A percentile compares a stretch with the other conserved stretches of the same genome.
Evolutionary conservation across 164 flowering plant genomes (phyloP).

Genomic region (Vitis rotundifolia): DNA sequence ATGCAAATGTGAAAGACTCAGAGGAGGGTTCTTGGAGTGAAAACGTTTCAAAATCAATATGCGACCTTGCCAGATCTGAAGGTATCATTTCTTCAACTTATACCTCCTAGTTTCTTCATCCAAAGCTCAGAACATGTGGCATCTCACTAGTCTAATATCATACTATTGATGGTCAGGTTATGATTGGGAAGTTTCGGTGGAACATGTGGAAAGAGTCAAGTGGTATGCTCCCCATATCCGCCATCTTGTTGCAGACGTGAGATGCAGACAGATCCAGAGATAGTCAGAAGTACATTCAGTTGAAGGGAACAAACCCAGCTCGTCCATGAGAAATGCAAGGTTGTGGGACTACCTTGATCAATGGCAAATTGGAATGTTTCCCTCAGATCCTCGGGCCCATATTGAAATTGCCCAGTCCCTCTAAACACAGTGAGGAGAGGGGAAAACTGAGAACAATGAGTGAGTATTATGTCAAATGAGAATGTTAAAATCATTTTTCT

Average conservation of each 20-base stretch:
- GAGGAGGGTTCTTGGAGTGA: slow-evolving; percentile 73
- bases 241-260: slow-evolving; percentile 86
- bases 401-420: too few relatives aligned
- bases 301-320: neutral
- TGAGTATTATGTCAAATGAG: too few relatives aligned
- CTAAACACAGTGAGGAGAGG: too few relatives aligned
- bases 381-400: too few relatives aligned
- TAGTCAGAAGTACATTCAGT: slow-evolving; percentile 3
- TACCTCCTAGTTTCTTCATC: too few relatives aligned
- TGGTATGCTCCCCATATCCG: slow-evolving; percentile 97
- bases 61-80: slow-evolving; percentile 66
- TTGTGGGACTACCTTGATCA: too few relatives aligned
- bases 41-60: slow-evolving; percentile 52
- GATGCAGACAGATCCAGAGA: slow-evolving; percentile 41
- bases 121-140: too few relatives aligned
- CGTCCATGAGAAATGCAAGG: neutral
- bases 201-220: slow-evolving; percentile 87
- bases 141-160: neutral
- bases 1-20: slow-evolving; percentile 83
- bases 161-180: slow-evolving; percentile 40
- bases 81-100: slow-evolving; percentile 39
- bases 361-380: too few relatives aligned
- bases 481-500: too few relatives aligned
- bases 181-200: slow-evolving; percentile 67
- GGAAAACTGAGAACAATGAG: too few relatives aligned